Evolutionary conservation across 164 flowering plant species (phyloP), one percentile per base, ranked within the genome.

Genomic region (Malania oleifera): DNA sequence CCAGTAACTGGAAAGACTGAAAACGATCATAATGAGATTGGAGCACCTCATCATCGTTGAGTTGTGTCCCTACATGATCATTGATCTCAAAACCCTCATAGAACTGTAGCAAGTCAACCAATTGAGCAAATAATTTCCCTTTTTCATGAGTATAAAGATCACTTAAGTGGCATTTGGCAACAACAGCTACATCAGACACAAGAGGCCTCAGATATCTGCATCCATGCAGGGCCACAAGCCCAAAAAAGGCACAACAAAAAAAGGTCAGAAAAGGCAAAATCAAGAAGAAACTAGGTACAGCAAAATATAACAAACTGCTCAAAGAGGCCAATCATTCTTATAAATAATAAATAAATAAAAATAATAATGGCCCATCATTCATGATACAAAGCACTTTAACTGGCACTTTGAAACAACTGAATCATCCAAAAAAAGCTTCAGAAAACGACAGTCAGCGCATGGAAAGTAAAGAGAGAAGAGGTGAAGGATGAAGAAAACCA

Each of bases 71-170:
- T 62, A 39, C 67, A 67, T 86, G 88, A 70, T 91, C 96, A 79
- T 91, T 80, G 60, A 91, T 95, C 80, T 91, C 97, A 78, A 95
- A 91, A 43, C 81, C 77, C 72, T 95, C 99, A 69, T 95, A 95
- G 64, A 83, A 95, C 70, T 91, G 96, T 53, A 95, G 79, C 66
- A 88, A 80, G 77, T 95, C 95, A 64, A 90, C 97, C 61, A 95
- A 64, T 67, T 95, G 99, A 7, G 91, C 82, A 77, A 95, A 95
- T 51, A 95, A 87, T 23, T 82, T 82, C 38, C 99, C 99, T 57
- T 80, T 88, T 43, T 75, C 89, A 82, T 95, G 97, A 51, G 63
- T 72, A 67, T 91, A 95, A 10, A 95, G 82, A 66, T 78, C 73
- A 78, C 99, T 95, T 48, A 95, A 75, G 69, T 91, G 97, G 66